Base-by-base conservation (phyloP, 1,284 basidiomycete genomes). In the Schizopora paradoxa region DNA sequence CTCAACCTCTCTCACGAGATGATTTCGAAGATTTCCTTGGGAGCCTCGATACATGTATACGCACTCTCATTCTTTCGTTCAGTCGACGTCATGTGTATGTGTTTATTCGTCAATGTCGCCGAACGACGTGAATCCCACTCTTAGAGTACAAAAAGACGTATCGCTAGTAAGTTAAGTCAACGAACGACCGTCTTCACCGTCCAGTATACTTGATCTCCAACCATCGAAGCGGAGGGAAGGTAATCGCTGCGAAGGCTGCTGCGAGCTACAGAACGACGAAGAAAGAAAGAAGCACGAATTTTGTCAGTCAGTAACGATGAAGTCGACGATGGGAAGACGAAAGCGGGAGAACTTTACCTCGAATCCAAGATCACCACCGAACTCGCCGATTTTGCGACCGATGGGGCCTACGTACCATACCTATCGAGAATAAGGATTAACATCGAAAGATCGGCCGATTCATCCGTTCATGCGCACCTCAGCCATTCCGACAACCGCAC, bases 301-400 rank as follows among this genome's bases (percentile, higher is more conserved):
- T 23, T 14, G 26, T 32, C 25, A 34, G 32, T 13, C 13, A 41
- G 23, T 16, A 41, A 13, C 27, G 11, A 44, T 19, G 38, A 18
- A 35, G 43, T 31, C n/a, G n/a, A n/a, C n/a, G n/a, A n/a, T n/a
- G n/a, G n/a, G n/a, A n/a, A n/a, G 34, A 43, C 7, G 33, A 38
- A 23, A 40, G 18, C 29, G 47, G 5, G 18, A 42, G 5, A 29
- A n/a, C n/a, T 61, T 18, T 26, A 77, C 68, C 65, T 81, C 77
- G 48, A 81, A 80, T 10, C 78, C 77, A 18, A 79, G 64, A 54
- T 79, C 77, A 0, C 74, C 75, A 18, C 77, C 74, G 34, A 61
- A 66, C 6, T 53, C 59, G 6, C 73, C 72, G 4, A 74, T 69
- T 43, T 66, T 54, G 44, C 54, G 57, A 2, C 66, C 77, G 1